Evolutionary conservation across 495 filamentous ascomycete species (phyloP), one percentile per base, ranked within the genome.

Genomic region (Aspergillus haitiensis): DNA sequence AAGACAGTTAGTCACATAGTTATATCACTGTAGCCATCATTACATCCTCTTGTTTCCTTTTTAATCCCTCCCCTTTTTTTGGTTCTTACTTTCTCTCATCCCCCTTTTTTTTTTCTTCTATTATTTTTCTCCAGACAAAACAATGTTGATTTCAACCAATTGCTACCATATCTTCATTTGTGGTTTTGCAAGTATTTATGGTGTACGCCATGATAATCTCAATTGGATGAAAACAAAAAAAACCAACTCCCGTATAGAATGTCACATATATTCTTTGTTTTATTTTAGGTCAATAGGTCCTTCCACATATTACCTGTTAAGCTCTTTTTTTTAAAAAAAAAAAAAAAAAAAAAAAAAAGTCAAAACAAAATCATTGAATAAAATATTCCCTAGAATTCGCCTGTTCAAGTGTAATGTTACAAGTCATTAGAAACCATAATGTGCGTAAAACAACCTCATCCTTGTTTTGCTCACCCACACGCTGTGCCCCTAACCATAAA

Each of bases 1-100:
- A 55, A 74, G 71, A 55, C 66, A 70, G 52, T 62, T 81, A 48
- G 73, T 76, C 55, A 65, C 70, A 37, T 76, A 69, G 56, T 48
- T 49, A n/a, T 51, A 37, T 59, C 54, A 56, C 32, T 8, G 5
- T 21, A 11, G 11, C 10, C 18, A 34, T 16, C 45, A 12, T 8
- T 44, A 34, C 50, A 6, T n/a, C 21, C 12, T 51, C 15, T 31
- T 27, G 21, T 18, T 21, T 0, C 27, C 16, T 16, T 16, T 5
- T 7, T 18, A 5, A 4, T 15, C n/a, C 7, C 44, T 40, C 37
- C 37, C 37, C 3, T 45, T 33, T 47, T 32, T 18, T 6, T 21
- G 11, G 11, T 13, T 15, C 37, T 16, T 51, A 12, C 12, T 46
- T 33, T 16, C 16, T 31, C 32, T 6, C 34, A 33, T 51, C 50